Evolutionary conservation across 208 protist genomes (phyloP), one percentile per base, ranked within the genome.

Genomic region (Tritrichomonas foetus): DNA sequence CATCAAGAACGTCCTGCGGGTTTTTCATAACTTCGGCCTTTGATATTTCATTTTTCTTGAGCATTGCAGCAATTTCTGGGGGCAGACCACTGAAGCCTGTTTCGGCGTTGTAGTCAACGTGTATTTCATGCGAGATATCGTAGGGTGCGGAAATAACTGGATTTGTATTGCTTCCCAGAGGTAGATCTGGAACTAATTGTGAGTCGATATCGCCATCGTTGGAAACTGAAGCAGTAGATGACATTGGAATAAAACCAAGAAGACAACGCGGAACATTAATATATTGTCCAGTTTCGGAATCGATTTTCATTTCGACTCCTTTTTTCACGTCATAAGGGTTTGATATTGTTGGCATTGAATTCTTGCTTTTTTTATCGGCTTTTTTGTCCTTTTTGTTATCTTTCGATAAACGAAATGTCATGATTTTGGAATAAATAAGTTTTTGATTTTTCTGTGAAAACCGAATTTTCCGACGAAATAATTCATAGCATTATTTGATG

Each of bases 221-320:
- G 1, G 44, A 20, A 89, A 89, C 27, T 39, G 78, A 89, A 57
- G 47, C 78, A 20, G 74, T 41, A 82, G 5, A 47, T 47, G n/a
- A 25, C 9, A n/a, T 25, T 27, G 78, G 78, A 89, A 89, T 57
- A 22, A 49, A 44, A 22, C 47, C 22, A 55, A 89, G 9, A 20
- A 89, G 30, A 49, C 78, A 89, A 22, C 78, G 41, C 16, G 78
- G 78, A 53, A 89, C 78, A 57, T 89, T 89, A n/a, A 33, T 16
- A 30, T 89, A 89, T 57, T n/a, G 14, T 0, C 78, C 78, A 3
- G 78, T 89, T 39, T 14, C 47, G 22, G 44, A 13, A 57, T 89
- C 78, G 47, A 89, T 39, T 1, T 25, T 89, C 0, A 89, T 44
- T 11, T 89, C 16, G 25, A 89, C 47, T 20, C 78, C 78, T 47